Conservation (phyloP, 345 rosid species). For the Hypericum androsaemum region DNA sequence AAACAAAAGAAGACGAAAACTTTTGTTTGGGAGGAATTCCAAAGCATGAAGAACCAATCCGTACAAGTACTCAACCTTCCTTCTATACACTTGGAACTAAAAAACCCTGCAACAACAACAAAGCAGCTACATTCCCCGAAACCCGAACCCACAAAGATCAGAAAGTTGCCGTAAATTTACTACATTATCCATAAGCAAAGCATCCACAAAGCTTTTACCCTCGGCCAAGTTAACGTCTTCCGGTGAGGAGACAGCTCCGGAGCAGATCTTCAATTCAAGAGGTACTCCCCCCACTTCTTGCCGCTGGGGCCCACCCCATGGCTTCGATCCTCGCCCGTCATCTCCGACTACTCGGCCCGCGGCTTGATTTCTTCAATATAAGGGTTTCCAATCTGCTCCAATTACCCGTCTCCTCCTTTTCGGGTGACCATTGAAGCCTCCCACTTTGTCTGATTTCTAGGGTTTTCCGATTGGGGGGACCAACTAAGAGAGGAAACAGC, state of each 20-base stretch:
- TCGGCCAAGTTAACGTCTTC: slow-evolving; percentile 81
- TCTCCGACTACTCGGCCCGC: no score
- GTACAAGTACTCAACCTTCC: slow-evolving; percentile 92
- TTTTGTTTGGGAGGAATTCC: slow-evolving; percentile 78
- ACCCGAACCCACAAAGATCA: not conserved
- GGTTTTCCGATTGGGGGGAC: no score
- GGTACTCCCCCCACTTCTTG: slow-evolving; percentile 75
- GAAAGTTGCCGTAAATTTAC: no score
- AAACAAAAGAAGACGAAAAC: slow-evolving; percentile 30
- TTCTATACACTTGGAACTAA: slow-evolving; percentile 88
- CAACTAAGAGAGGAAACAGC: no score
- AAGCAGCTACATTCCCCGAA: slow-evolving; percentile 62
- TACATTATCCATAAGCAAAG: not conserved
- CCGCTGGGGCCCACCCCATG: slow-evolving; percentile 16
- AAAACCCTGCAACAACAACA: slow-evolving; percentile 97
- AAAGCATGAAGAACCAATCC: slow-evolving; percentile 83
- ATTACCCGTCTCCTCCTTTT: no score
- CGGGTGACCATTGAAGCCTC: no score
- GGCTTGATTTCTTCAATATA: no score
- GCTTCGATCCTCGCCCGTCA: not conserved
- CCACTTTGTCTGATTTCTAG: no score
- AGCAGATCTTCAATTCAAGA: slow-evolving; percentile 72
- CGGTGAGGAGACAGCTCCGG: slow-evolving; percentile 57
- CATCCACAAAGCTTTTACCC: slow-evolving; percentile 41
- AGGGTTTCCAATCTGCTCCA: no score